Evolutionary conservation across 176 grass and related monocot genomes (phyloP).

Genomic region (Thinopyrum elongatum): DNA sequence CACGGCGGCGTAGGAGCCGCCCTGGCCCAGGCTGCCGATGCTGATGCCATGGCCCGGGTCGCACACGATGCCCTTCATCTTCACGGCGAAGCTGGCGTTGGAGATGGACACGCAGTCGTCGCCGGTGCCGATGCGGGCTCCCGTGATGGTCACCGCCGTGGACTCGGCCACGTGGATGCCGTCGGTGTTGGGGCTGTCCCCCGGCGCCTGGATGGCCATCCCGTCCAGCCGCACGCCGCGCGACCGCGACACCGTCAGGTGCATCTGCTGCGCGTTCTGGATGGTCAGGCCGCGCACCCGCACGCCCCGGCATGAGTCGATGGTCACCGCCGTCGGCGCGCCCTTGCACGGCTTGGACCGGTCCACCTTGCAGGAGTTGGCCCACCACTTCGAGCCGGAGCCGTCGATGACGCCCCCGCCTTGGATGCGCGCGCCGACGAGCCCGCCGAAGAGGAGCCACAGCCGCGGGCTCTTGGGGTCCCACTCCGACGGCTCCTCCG

Average conservation of each 20-base stretch:
- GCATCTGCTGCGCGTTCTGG: constrained; percentile 96
- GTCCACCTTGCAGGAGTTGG: constrained; percentile 90
- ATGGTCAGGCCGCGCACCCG: constrained; percentile 48
- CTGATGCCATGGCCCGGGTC: constrained; percentile 91
- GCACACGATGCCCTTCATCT: constrained; percentile 68
- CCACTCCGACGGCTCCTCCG: constrained; percentile 72
- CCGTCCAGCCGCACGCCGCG: constrained; percentile 46
- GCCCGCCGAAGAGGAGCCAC: constrained; percentile 74
- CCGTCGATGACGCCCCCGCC: constrained; percentile 91
- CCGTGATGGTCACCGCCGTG: constrained; percentile 52
- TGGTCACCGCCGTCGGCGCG: constrained; percentile 74
- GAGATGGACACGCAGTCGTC: constrained; percentile 93
- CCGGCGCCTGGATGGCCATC: constrained; percentile 48
- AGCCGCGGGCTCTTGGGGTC: constrained; percentile 50
- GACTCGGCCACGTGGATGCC: constrained; percentile 91
- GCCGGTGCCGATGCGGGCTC: constrained; percentile 79
- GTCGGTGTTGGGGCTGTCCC: constrained; percentile 95
- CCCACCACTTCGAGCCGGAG: constrained; percentile 96
- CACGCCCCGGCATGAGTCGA: constrained; percentile 63
- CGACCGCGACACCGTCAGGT: constrained; percentile 62
- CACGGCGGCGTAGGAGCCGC: constrained; percentile 54
- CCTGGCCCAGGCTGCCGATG: constrained; percentile 90
- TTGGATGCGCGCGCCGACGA: constrained; percentile 64
- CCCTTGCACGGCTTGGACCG: constrained; percentile 71
- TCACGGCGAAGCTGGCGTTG: constrained; percentile 68